Base-by-base conservation (phyloP, 192 early-diverging fungal species). In the Cladochytrium replicatum region DNA sequence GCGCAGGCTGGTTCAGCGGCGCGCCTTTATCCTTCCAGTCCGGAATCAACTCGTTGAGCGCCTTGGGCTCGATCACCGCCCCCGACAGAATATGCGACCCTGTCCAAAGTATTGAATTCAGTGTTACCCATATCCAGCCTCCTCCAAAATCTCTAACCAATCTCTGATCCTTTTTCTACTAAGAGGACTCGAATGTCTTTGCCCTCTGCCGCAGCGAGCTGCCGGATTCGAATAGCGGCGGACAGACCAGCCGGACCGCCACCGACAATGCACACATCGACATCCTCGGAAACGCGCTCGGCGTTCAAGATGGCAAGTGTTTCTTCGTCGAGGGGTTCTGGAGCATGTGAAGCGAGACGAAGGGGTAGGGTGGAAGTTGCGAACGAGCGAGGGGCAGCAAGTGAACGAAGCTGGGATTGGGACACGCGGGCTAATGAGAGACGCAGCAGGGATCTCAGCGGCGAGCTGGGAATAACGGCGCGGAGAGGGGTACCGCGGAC, bases 21-120 rank as follows among this genome's bases (percentile, higher is more conserved):
- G 95, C 93, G 4, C 87, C 89, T 58, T 78, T 86, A 44, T 92
- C 91, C 66, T 89, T 93, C 93, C 93, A 99, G 57, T 96, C 86
- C 22, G 95, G 95, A 29, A 99, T 90, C 54, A 99, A 68, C 68
- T 99, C 95, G 54, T 94, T 73, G 44, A 99, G 61, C 4, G 95
- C 87, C 2, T 83, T 75, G 2, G 90, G 83, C 58, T 99, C 95
- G 24, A 99, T 61, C 32, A 96, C 93, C 15, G 91, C 91, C 9
- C 95, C 95, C 32, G 90, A 93, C 6, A 99, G 69, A 30, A 81
- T 99, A 64, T 99, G 95, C 13, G 91, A 84, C 24, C 91, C 83
- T 85, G 54, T 4, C 0, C 8, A 8, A 45, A 11, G 11, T 7
- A 49, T 43, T 8, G 7, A 15, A n/a, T 42, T 7, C 25, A 7